A percentile compares a stretch with the other conserved stretches of the same genome.
phyloP scores from a whole-genome alignment of 495 filamentous ascomycete species.

The Penicillium taxi region DNA sequence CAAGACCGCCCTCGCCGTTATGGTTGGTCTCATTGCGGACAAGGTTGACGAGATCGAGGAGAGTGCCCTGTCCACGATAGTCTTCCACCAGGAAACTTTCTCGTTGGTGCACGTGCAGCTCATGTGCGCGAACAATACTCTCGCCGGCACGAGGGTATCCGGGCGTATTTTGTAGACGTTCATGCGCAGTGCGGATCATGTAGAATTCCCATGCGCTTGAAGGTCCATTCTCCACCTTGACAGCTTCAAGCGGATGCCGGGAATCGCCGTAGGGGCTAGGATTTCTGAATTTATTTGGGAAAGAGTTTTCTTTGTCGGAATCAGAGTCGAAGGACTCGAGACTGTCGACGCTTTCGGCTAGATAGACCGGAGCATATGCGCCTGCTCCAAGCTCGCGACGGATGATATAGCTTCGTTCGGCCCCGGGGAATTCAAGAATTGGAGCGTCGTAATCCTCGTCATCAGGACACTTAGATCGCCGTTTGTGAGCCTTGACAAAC shows the following conservation, averaged over 20 bases:
- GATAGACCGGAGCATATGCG: slow-evolving; percentile 90
- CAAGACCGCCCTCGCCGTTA: slow-evolving; percentile 56
- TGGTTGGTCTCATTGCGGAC: slow-evolving; percentile 55
- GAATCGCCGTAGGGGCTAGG: slow-evolving; percentile 15
- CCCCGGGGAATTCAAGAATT: slow-evolving; percentile 57
- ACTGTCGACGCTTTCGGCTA: slow-evolving; percentile 64
- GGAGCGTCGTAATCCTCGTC: slow-evolving; percentile 52
- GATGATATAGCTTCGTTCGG: slow-evolving; percentile 58
- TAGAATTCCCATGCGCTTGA: slow-evolving; percentile 93
- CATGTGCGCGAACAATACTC: slow-evolving; percentile 71
- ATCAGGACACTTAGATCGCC: slow-evolving; percentile 47
- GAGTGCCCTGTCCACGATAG: slow-evolving; percentile 80
- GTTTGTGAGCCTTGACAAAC: slow-evolving; percentile 60
- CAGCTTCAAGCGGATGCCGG: slow-evolving; percentile 61
- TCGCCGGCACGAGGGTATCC: slow-evolving; percentile 51
- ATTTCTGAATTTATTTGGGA: slow-evolving; percentile 10
- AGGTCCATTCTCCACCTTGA: slow-evolving; percentile 83
- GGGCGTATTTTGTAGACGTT: slow-evolving; percentile 51
- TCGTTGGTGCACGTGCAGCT: slow-evolving; percentile 78
- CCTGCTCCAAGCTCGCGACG: slow-evolving; percentile 86
- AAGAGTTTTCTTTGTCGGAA: slow-evolving; percentile 37
- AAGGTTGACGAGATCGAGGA: slow-evolving; percentile 87
- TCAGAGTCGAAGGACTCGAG: slow-evolving; percentile 32
- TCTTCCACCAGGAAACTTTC: slow-evolving; percentile 85
- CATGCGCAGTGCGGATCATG: slow-evolving; percentile 76